These are phyloP conservation scores for Neurospora tetrasperma DNA, from an alignment of 495 filamentous ascomycete species.

Conservation along the genomic window DNA sequence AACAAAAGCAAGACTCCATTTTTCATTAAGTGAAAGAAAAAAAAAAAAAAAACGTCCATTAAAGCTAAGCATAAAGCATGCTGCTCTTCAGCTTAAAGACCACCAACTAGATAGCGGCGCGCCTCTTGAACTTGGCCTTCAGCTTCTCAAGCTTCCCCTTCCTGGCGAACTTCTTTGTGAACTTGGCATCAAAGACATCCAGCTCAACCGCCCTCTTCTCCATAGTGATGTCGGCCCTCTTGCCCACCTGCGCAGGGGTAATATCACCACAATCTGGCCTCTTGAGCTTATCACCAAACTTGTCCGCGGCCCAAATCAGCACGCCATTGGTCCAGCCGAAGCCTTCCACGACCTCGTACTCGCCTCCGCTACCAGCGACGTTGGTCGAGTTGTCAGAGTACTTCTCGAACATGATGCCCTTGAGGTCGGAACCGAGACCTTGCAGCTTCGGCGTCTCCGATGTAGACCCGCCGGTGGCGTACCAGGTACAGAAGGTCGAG, in stretches of 20 bases:
- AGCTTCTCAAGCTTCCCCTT: background rate
- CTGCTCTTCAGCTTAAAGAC: background rate
- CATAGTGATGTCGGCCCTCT: background rate
- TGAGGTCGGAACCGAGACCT: conserved; percentile 24
- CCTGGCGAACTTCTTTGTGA: conserved; percentile 29
- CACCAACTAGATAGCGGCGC: background rate
- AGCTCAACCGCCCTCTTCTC: conserved; percentile 32
- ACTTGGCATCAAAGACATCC: conserved; percentile 26
- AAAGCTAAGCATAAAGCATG: background rate
- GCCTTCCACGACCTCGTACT: conserved; percentile 42
- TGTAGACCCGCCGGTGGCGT: conserved; percentile 37
- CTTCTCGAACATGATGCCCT: conserved; percentile 43
- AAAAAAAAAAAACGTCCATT: background rate
- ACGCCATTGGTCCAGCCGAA: conserved; percentile 45
- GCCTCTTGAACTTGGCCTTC: background rate
- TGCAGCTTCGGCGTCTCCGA: conserved; percentile 30
- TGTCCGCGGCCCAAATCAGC: conserved; percentile 39
- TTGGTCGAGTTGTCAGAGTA: conserved; percentile 38
- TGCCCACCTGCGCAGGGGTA: conserved; percentile 22
- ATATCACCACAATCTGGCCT: conserved; percentile 35
- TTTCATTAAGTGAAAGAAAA: background rate
- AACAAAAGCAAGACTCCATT: background rate
- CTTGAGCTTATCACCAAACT: conserved; percentile 31
- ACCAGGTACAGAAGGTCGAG: conserved; percentile 43
- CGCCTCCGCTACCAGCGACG: conserved; percentile 37